Percentiles rank a stretch among this genome's conserved stretches.
These are phyloP conservation scores for Fennellomyces sp. DNA, from an alignment of 371 early-diverging fungal genomes.

Conservation along the genomic window DNA sequence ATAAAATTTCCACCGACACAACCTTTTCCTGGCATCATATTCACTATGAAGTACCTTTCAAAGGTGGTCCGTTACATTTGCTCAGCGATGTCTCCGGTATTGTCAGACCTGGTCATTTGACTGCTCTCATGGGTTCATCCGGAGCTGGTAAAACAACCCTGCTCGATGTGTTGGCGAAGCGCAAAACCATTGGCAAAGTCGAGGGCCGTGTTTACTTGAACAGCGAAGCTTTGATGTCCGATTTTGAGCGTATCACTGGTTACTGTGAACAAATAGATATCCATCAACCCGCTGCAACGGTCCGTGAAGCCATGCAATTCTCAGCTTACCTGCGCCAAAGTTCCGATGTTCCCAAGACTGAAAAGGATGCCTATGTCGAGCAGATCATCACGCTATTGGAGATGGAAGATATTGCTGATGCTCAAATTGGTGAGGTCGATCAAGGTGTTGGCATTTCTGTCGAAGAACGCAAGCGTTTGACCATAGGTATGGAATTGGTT, in stretches of 20 bases:
- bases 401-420: too few species aligned
- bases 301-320: constrained; percentile 70
- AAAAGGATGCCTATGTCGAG: constrained; percentile 66
- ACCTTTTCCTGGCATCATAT: constrained; percentile 55
- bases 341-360: constrained; percentile 45
- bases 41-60: constrained; percentile 52
- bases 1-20: constrained; percentile 34
- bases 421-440: too few species aligned
- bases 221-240: too few species aligned
- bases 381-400: constrained; percentile 63
- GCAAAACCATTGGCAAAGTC: too few species aligned
- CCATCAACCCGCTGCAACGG: constrained; percentile 57
- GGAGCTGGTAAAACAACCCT: constrained; percentile 89
- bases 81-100: constrained; percentile 49
- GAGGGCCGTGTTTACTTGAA: too few species aligned
- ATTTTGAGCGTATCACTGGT: constrained; percentile 74
- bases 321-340: constrained; percentile 69
- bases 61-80: constrained; percentile 48
- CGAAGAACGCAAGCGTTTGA: too few species aligned
- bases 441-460: too few species aligned
- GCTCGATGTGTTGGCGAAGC: too few species aligned
- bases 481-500: constrained; percentile 72
- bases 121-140: constrained; percentile 83
- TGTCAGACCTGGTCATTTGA: constrained; percentile 68
- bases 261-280: constrained; percentile 86